Base-by-base conservation (phyloP, 805 yeast species). In the Metschnikowia dekortorum region DNA sequence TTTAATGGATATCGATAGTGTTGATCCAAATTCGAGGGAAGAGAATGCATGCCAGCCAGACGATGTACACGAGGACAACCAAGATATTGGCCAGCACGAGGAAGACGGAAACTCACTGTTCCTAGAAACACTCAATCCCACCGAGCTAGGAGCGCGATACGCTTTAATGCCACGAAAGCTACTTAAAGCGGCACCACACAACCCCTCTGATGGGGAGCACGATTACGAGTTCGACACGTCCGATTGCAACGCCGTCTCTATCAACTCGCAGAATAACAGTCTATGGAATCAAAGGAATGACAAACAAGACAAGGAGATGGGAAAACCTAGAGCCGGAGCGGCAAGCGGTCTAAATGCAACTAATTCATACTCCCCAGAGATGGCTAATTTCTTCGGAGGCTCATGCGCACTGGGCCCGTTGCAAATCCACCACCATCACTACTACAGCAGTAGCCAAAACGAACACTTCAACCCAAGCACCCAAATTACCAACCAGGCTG, bases 341-440 rank as follows among this genome's bases (percentile, higher is more conserved):
- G 11, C 26, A 13, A 22, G 22, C n/a, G 34, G 40, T 13, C 28
- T 18, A 16, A 40, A 16, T 11, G 11, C 22, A 18, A 29, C 34
- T 10, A 28, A 11, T 13, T 29, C 29, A 6, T 14, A 16, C 16
- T 8, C 31, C 4, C 28, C 31, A 16, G 36, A 22, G 10, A 9
- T n/a, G 18, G 26, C 18, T 13, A 30, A 18, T 8, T 8, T 28
- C 16, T 35, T 14, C 10, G 37, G 46, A 13, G 11, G 37, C 26
- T 10, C 18, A 8, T 34, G 33, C 14, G 33, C 26, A 9, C 6
- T 33, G 22, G 45, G 52, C 8, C 54, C 56, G 29, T 46, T 57
- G 14, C 66, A 57, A 58, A 67, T 75, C 44, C 81, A 77, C 56
- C 81, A 77, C 53, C 79, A 78, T 53, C 76, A 78, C 54, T 74